Evolutionary conservation across 2,329 filamentous ascomycete species (phyloP), one percentile per base, ranked within the genome.

Genomic region (Colletotrichum endophyticum): DNA sequence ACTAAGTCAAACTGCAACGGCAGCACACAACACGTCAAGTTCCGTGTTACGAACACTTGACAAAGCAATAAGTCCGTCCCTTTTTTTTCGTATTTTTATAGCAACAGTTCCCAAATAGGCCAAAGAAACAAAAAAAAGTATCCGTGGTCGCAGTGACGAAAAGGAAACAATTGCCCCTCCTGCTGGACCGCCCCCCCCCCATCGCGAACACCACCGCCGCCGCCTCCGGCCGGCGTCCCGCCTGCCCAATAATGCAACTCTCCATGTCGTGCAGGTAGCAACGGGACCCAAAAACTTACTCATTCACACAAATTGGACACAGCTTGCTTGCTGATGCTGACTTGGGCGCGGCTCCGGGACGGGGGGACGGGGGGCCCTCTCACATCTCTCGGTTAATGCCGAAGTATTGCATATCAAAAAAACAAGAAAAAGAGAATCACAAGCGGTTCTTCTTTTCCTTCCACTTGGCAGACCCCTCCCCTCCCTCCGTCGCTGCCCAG

Each of bases 331-430:
- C 36, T 39, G 36, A 39, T 19, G 36, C 56, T 59, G 56, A 27
- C 56, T 27, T 59, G 56, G 22, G 25, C 27, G 22, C 27, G 22
- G 56, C 22, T 32, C 30, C 57, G n/a, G 59, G 27, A 32, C 30
- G 59, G 59, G 19, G 27, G 22, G 22, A 11, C 22, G 16, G 59
- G 59, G 28, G 59, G 16, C 30, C 19, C 67, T 53, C 44, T 27
- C 59, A 32, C 27, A 67, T 44, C n/a, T 57, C 63, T 75, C 68
- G 69, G 73, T 72, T 67, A 72, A 75, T 72, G 62, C 73, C 69
- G 62, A 72, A 63, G 16, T 61, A 49, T 44, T 64, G 16, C 19
- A 70, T 27, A 44, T 49, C n/a, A 64, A 44, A 69, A 32, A 36
- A 59, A 69, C n/a, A 68, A 36, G 30, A 27, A 39, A 64, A 39